Percentiles rank a stretch among this genome's conserved stretches.
Evolutionary conservation across 208 protist genomes (phyloP).

Genomic region (Crithidia acanthocephali): DNA sequence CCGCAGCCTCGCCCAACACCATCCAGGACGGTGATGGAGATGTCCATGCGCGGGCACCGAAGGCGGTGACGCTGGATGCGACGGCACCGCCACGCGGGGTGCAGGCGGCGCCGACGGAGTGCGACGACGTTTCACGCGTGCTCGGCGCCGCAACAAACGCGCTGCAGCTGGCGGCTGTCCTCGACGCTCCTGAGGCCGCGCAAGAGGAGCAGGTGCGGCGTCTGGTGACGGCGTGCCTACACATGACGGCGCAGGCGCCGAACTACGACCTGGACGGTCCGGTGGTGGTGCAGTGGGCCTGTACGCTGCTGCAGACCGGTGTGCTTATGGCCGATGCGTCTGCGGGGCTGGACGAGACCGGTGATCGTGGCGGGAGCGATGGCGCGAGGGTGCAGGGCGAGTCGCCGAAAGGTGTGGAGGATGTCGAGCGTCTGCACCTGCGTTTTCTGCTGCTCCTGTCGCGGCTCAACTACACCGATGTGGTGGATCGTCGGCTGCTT

Average conservation of each 20-base stretch:
- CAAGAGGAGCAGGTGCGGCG: constrained; percentile 9
- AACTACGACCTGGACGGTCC: constrained; percentile 56
- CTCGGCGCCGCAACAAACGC: constrained; percentile 30
- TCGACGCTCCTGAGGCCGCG: not conserved
- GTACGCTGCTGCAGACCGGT: constrained; percentile 26
- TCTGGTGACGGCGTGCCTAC: constrained; percentile 27
- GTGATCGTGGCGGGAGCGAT: not conserved
- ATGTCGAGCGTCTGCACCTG: constrained; percentile 14
- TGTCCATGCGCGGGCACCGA: not conserved
- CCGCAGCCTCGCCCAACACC: too few species aligned
- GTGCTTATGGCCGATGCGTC: not conserved
- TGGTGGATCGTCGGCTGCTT: constrained; percentile 17
- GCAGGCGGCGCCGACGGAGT: constrained; percentile 43
- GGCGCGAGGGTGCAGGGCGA: too few species aligned
- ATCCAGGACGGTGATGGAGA: too few species aligned
- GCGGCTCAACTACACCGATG: constrained; percentile 37
- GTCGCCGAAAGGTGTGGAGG: not conserved
- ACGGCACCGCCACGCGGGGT: constrained; percentile 47
- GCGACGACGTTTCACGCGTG: constrained; percentile 40
- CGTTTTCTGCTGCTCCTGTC: constrained; percentile 56
- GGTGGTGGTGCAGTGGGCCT: constrained; percentile 34
- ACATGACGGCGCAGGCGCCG: constrained; percentile 44
- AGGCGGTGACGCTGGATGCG: constrained; percentile 41
- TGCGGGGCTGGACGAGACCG: not conserved
- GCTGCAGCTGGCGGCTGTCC: constrained; percentile 2